Conservation (phyloP, 768 basidiomycete species). For the Mycena rebaudengoi region DNA sequence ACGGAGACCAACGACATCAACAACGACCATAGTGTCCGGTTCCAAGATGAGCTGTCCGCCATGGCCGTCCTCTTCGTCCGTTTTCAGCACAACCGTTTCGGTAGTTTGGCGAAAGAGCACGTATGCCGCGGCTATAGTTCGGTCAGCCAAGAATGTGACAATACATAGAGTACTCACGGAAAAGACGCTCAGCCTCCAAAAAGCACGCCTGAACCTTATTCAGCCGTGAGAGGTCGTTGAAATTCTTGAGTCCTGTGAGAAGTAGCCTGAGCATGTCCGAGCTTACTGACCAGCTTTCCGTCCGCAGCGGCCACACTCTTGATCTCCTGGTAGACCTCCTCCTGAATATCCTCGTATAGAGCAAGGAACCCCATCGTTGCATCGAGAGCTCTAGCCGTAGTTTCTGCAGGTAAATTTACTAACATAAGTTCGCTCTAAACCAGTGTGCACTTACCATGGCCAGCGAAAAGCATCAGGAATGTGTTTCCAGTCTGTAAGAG, state of each 20-base stretch:
- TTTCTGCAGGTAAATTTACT: conserved; percentile 30
- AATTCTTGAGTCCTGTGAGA: neutral
- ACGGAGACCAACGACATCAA: conserved; percentile 3
- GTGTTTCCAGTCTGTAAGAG: conserved; percentile 42
- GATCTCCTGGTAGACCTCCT: neutral
- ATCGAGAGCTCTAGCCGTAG: conserved; percentile 42
- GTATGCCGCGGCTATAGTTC: neutral
- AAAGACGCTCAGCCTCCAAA: neutral
- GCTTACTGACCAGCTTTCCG: neutral
- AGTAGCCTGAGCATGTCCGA: neutral
- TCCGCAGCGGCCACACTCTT: neutral
- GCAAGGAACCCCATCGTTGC: conserved; percentile 44
- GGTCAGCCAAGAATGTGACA: neutral
- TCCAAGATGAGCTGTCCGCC: neutral
- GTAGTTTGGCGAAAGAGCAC: neutral
- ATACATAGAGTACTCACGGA: neutral
- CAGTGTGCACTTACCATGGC: conserved; percentile 21
- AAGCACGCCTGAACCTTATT: neutral
- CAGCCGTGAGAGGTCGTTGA: neutral
- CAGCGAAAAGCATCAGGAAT: conserved; percentile 47
- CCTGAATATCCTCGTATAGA: conserved; percentile 30
- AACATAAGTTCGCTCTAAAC: neutral
- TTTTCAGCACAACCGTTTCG: neutral
- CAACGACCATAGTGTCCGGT: neutral
- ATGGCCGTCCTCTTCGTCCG: conserved; percentile 7